These are phyloP conservation scores for Leptographium galeiforme DNA, from an alignment of 2,329 filamentous ascomycete species.

Conservation along the genomic window DNA sequence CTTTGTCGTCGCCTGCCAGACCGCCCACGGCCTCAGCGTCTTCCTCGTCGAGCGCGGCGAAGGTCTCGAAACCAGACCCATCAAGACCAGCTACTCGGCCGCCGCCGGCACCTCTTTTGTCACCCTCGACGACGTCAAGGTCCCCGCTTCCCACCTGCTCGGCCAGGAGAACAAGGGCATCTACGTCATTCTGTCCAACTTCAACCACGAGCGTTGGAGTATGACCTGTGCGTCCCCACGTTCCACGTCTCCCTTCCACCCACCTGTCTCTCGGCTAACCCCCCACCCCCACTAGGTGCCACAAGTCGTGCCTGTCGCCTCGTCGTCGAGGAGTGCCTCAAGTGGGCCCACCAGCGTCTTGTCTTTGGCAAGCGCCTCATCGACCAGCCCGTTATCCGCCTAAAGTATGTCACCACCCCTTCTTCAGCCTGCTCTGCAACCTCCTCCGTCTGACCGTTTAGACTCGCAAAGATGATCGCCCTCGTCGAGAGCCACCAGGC, in stretches of 20 bases:
- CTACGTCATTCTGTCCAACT: constrained; percentile 71
- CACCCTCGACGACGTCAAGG: constrained; percentile 77
- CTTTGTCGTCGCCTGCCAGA: constrained; percentile 70
- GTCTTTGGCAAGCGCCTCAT: constrained; percentile 75
- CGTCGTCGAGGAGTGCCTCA: constrained; percentile 71
- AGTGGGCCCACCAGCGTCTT: constrained; percentile 77
- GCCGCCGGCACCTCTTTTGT: constrained; percentile 67
- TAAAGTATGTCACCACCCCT: constrained; percentile 44
- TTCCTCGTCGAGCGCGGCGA: constrained; percentile 62
- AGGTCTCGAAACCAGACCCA: constrained; percentile 61
- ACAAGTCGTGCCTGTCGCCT: constrained; percentile 52
- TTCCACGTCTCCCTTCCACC: neutral
- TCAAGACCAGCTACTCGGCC: constrained; percentile 72
- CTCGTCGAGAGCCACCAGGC: constrained; percentile 71
- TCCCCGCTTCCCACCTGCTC: constrained; percentile 63
- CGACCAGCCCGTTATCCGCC: constrained; percentile 68
- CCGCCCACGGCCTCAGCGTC: constrained; percentile 66
- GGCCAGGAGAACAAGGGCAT: constrained; percentile 80
- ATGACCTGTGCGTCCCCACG: constrained; percentile 44
- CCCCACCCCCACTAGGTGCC: constrained; percentile 21
- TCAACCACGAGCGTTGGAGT: constrained; percentile 76
- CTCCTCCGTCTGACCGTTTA: constrained; percentile 47
- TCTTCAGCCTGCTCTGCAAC: neutral
- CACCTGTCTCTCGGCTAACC: neutral
- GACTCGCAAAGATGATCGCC: constrained; percentile 81